Evolutionary conservation across 441 rosid species (phyloP).

Genomic region (Euphorbia schlechtendalii): DNA sequence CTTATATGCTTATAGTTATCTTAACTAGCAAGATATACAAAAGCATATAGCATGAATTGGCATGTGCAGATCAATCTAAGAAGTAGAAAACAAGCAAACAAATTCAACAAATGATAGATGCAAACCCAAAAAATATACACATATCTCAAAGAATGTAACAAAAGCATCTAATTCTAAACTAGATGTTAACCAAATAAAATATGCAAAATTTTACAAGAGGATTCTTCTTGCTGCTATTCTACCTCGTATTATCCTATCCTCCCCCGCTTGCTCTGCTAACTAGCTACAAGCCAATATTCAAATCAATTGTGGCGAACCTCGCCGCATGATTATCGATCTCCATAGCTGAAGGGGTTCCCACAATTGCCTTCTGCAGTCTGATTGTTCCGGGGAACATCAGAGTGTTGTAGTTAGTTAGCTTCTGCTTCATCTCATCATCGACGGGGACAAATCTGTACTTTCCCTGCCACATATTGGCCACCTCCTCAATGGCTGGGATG

Average conservation of each 20-base stretch:
- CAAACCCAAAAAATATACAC: not conserved
- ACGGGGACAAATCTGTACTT: conserved; percentile 12
- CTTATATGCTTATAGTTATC: not conserved
- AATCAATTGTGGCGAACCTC: not conserved
- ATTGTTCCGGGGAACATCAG: conserved; percentile 16
- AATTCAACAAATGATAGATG: not conserved
- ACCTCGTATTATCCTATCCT: too few relatives aligned
- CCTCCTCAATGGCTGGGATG: conserved; percentile 22
- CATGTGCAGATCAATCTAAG: not conserved
- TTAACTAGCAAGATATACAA: not conserved
- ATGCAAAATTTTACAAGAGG: not conserved
- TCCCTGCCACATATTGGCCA: conserved; percentile 16
- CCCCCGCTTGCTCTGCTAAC: too few relatives aligned
- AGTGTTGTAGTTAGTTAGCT: conserved; percentile 5
- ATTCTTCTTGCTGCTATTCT: too few relatives aligned
- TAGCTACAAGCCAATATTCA: not conserved
- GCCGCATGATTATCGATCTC: not conserved
- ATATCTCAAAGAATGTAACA: not conserved
- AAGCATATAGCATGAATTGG: not conserved
- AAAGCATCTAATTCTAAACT: not conserved
- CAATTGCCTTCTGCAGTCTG: conserved; percentile 19
- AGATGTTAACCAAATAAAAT: not conserved
- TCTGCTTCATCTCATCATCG: not conserved
- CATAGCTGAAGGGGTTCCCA: not conserved
- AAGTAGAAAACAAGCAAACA: not conserved